These are phyloP conservation scores for Sanghuangporus weigelae DNA, from an alignment of 1,284 basidiomycete species.

Conservation along the genomic window DNA sequence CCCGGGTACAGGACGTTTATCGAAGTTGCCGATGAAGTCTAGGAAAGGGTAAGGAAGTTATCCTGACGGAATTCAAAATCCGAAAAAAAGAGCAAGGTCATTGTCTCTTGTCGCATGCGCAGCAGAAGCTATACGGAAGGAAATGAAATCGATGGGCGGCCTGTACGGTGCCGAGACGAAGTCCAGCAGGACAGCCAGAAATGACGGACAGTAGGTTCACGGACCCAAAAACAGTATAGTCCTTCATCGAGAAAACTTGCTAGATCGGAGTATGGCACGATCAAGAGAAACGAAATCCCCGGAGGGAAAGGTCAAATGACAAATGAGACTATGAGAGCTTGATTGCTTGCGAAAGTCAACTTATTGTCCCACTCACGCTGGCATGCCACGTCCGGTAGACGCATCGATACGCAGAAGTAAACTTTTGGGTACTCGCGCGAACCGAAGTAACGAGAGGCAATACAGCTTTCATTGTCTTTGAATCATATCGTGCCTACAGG, in stretches of 20 bases:
- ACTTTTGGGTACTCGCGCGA: background rate
- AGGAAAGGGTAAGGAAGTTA: no score
- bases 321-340: no score
- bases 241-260: background rate
- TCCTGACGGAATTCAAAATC: background rate
- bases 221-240: background rate
- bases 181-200: background rate
- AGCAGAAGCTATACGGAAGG: background rate
- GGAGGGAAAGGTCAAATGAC: background rate
- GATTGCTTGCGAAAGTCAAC: no score
- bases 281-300: background rate
- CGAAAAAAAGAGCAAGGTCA: background rate
- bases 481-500: background rate
- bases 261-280: background rate
- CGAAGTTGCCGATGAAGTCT: no score
- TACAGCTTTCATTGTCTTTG: background rate
- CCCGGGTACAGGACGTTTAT: no score
- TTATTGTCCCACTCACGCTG: background rate
- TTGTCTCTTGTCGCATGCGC: no score
- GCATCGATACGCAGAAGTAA: no score
- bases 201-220: background rate
- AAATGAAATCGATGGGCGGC: constrained; percentile 7
- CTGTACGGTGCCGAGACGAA: background rate
- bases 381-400: background rate
- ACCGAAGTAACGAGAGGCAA: background rate